A percentile compares a stretch with the other conserved stretches of the same genome.
Conservation (phyloP, 2,329 filamentous ascomycete species). For the Plenodomus biglobosus region DNA sequence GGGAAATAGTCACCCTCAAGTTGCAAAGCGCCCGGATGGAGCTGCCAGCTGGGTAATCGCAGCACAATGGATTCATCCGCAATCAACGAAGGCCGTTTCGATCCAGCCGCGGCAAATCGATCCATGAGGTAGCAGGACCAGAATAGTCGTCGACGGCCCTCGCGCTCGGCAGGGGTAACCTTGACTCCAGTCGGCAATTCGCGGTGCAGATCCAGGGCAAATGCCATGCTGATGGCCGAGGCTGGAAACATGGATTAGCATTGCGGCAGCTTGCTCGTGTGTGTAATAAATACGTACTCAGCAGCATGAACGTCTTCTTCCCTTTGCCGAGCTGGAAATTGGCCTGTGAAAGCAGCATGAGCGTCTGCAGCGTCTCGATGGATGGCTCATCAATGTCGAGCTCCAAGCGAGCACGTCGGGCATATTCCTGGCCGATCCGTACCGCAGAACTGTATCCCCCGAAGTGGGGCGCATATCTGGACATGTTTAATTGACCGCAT, state of each 20-base stretch:
- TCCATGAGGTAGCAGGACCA: constrained; percentile 89
- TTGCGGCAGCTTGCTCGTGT: neutral
- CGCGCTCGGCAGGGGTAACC: constrained; percentile 68
- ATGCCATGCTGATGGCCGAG: constrained; percentile 77
- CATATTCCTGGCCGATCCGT: constrained; percentile 71
- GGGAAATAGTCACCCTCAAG: constrained; percentile 81
- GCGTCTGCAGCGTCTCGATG: constrained; percentile 73
- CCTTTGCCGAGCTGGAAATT: constrained; percentile 77
- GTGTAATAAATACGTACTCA: constrained; percentile 60
- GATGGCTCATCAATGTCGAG: constrained; percentile 79
- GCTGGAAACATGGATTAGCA: constrained; percentile 53
- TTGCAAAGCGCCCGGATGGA: constrained; percentile 61
- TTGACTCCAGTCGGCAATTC: constrained; percentile 67
- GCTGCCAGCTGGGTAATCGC: constrained; percentile 73
- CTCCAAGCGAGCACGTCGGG: constrained; percentile 66
- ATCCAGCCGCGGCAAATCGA: constrained; percentile 78
- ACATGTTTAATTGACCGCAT: constrained; percentile 41
- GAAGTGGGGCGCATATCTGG: constrained; percentile 68
- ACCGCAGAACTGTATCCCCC: constrained; percentile 68
- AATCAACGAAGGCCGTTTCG: constrained; percentile 77
- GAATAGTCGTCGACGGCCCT: constrained; percentile 77
- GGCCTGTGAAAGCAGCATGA: constrained; percentile 73
- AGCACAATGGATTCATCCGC: constrained; percentile 75
- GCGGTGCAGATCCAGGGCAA: constrained; percentile 77
- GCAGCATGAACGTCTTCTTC: constrained; percentile 83